These are phyloP conservation scores for Saturnispora sanitii DNA, from an alignment of 805 yeast genomes.

Conservation along the genomic window DNA sequence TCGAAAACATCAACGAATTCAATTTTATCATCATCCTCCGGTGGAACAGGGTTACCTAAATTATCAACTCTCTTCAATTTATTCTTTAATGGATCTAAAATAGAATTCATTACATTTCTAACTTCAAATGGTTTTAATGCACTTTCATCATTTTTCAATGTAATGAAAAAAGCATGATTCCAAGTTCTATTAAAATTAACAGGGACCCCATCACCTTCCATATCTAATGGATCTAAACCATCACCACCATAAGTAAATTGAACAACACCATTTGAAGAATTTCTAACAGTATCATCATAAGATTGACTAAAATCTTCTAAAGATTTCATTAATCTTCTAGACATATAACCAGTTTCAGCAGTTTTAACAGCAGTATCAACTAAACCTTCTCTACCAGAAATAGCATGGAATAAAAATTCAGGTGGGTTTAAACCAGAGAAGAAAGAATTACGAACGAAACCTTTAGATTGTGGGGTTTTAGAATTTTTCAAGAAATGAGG, in stretches of 20 bases:
- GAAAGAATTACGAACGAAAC: conserved; percentile 94
- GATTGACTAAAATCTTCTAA: conserved; percentile 89
- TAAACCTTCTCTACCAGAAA: conserved; percentile 98
- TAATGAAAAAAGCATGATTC: conserved; percentile 79
- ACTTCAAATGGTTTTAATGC: conserved; percentile 68
- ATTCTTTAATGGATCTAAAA: conserved; percentile 52
- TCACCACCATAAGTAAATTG: conserved; percentile 98
- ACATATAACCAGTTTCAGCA: conserved; percentile 81
- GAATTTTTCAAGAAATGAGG: conserved; percentile 96
- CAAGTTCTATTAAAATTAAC: conserved; percentile 90
- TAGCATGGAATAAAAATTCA: conserved; percentile 86
- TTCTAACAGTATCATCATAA: conserved; percentile 90
- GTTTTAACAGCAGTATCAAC: conserved; percentile 99
- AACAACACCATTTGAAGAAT: conserved; percentile 91
- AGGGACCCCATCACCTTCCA: conserved; percentile 98
- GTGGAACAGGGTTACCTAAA: conserved; percentile 43
- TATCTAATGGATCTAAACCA: conserved; percentile 94
- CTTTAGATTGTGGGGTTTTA: conserved; percentile 95
- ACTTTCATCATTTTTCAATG: conserved; percentile 44
- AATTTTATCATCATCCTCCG: conserved; percentile 37
- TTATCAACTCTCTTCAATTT: conserved; percentile 62
- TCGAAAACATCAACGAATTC: conserved; percentile 76
- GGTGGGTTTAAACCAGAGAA: conserved; percentile 92
- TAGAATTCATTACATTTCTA: conserved; percentile 39
- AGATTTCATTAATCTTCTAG: conserved; percentile 92